phyloP scores from a whole-genome alignment of 176 grass and related monocot species.

The Secale cereale region DNA sequence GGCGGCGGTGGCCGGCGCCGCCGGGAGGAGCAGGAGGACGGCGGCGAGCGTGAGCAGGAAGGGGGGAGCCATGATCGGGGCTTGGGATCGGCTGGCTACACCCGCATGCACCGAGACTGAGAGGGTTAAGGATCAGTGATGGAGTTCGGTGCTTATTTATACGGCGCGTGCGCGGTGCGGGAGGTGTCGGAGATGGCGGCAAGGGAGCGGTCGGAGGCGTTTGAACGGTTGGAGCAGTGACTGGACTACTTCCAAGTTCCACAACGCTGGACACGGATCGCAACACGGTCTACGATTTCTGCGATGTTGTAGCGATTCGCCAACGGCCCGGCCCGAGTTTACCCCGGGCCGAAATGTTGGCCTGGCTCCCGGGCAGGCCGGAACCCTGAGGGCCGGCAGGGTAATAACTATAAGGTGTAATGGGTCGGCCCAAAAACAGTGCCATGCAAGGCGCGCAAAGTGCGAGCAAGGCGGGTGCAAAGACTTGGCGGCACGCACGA shows the following conservation, averaged over 20 bases:
- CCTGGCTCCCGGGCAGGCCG: too few species aligned
- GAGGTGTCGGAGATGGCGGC: constrained; percentile 31
- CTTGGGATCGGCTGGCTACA: not conserved
- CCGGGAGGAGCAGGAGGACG: not conserved
- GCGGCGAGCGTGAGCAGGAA: constrained; percentile 9
- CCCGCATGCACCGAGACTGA: not conserved
- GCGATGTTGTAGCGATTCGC: too few species aligned
- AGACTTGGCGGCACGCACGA: too few species aligned
- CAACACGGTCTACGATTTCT: too few species aligned
- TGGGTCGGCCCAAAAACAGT: too few species aligned
- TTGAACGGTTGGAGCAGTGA: constrained; percentile 27
- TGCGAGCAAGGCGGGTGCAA: too few species aligned
- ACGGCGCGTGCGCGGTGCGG: not conserved
- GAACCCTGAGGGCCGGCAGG: too few species aligned
- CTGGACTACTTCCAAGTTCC: constrained; percentile 18
- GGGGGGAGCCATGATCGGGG: constrained; percentile 22
- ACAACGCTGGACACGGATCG: constrained; percentile 16
- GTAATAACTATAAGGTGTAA: too few species aligned
- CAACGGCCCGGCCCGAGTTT: too few species aligned
- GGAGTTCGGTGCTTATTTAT: not conserved
- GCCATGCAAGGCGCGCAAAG: too few species aligned
- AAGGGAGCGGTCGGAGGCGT: constrained; percentile 35
- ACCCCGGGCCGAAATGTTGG: too few species aligned
- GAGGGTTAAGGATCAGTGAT: not conserved
- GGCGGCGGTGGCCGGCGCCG: not conserved